Evolutionary conservation across 306 rosid genomes (phyloP).

Genomic region (Sesbania bispinosa): DNA sequence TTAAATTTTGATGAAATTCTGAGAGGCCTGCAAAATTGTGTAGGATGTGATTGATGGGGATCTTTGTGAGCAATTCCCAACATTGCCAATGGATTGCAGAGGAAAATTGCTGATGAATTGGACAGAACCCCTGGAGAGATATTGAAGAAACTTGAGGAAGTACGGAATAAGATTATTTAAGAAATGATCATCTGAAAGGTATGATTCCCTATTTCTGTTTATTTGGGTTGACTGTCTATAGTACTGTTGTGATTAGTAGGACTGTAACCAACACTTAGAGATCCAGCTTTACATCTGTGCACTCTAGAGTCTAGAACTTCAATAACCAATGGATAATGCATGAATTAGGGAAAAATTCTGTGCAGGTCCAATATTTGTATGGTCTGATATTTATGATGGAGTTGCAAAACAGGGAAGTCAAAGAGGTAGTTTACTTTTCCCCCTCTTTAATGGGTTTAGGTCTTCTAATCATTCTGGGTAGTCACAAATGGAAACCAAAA

Average conservation of each 20-base stretch:
- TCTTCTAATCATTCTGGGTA: not conserved
- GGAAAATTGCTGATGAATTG: slow-evolving; percentile 92
- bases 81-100: slow-evolving; percentile 95
- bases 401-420: not conserved
- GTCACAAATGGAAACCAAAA: not conserved
- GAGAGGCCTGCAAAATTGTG: slow-evolving; percentile 22
- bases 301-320: not conserved
- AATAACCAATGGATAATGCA: no score
- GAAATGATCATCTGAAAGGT: slow-evolving; percentile 34
- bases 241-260: not conserved
- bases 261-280: not conserved
- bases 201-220: not conserved
- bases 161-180: slow-evolving; percentile 85
- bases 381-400: no score
- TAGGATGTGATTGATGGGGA: slow-evolving; percentile 99
- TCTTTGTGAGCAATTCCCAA: slow-evolving; percentile 95
- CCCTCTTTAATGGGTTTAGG: not conserved
- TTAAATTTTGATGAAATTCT: not conserved
- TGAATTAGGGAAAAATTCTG: no score
- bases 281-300: not conserved
- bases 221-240: no score
- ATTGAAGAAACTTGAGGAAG: slow-evolving; percentile 90
- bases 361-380: no score
- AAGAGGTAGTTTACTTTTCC: not conserved
- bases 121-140: slow-evolving; percentile 97